phyloP scores from a whole-genome alignment of 2,329 filamentous ascomycete species.

The Alternaria arborescens region DNA sequence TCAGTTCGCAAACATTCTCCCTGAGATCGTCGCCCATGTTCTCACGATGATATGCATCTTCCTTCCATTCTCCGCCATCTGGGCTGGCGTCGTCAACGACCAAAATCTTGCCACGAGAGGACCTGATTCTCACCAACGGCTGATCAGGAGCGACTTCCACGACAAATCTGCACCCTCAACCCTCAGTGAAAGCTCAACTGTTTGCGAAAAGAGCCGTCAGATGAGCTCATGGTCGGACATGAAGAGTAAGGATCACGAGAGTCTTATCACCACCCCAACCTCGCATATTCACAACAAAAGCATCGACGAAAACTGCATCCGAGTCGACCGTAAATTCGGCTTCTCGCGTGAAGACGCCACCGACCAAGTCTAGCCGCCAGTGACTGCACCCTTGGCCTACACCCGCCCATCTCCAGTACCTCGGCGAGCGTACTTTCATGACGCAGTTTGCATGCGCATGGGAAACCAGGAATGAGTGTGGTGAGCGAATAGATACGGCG shows the following conservation, averaged over 20 bases:
- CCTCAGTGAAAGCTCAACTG: slow-evolving; percentile 17
- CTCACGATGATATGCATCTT: slow-evolving; percentile 68
- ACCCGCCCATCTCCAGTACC: background rate
- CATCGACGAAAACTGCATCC: slow-evolving; percentile 26
- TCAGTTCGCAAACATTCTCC: slow-evolving; percentile 61
- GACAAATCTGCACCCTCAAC: slow-evolving; percentile 17
- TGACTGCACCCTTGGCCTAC: background rate
- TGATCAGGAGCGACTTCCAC: slow-evolving; percentile 37
- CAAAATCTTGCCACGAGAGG: slow-evolving; percentile 27
- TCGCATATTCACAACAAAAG: slow-evolving; percentile 12
- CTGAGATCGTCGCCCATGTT: slow-evolving; percentile 64
- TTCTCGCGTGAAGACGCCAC: slow-evolving; percentile 25
- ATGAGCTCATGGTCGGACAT: slow-evolving; percentile 27
- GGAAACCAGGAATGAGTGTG: background rate
- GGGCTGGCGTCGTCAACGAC: slow-evolving; percentile 60
- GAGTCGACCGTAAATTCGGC: slow-evolving; percentile 34
- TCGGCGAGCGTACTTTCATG: background rate
- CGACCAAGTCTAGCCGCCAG: slow-evolving; percentile 10
- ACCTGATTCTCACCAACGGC: slow-evolving; percentile 37
- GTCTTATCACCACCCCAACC: slow-evolving; percentile 9
- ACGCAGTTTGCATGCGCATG: background rate
- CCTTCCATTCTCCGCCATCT: slow-evolving; percentile 72
- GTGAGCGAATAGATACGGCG: background rate
- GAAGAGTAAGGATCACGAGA: slow-evolving; percentile 29
- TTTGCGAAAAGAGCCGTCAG: slow-evolving; percentile 29